These are phyloP conservation scores for Aspergillus tubingensis DNA, from an alignment of 2,329 filamentous ascomycete genomes.

Conservation along the genomic window DNA sequence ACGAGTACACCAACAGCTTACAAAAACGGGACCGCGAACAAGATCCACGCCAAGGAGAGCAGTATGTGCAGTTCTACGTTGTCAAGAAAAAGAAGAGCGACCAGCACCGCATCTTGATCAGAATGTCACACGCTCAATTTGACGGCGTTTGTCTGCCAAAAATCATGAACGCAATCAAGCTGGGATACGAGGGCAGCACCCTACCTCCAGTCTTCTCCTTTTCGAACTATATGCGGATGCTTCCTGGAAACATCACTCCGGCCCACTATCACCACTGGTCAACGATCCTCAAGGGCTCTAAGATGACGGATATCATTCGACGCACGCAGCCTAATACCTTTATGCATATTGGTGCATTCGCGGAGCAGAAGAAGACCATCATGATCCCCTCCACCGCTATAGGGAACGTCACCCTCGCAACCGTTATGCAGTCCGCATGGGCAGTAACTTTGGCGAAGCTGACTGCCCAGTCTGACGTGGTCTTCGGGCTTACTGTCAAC, in stretches of 20 bases:
- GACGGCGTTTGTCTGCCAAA: conserved; percentile 67
- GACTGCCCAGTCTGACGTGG: conserved; percentile 56
- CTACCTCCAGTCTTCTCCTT: conserved; percentile 47
- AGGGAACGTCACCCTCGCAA: conserved; percentile 63
- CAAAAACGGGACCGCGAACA: conserved; percentile 59
- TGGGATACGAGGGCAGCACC: conserved; percentile 51
- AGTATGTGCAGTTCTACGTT: conserved; percentile 63
- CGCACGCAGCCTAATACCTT: conserved; percentile 37
- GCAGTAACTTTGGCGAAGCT: conserved; percentile 62
- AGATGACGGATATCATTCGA: conserved; percentile 48
- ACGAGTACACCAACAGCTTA: conserved; percentile 56
- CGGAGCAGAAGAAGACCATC: conserved; percentile 38
- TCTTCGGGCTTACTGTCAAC: conserved; percentile 67
- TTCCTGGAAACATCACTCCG: conserved; percentile 42
- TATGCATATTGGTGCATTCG: conserved; percentile 38
- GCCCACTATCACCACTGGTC: conserved; percentile 63
- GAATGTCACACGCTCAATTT: conserved; percentile 69
- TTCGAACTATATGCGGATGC: conserved; percentile 49
- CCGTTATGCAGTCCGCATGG: conserved; percentile 68
- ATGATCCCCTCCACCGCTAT: conserved; percentile 49
- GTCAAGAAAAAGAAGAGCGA: conserved; percentile 46
- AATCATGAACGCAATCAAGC: conserved; percentile 63
- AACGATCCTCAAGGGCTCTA: conserved; percentile 58
- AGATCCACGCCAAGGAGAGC: conserved; percentile 59
- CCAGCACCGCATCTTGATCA: conserved; percentile 55